Conservation (phyloP, 1,284 basidiomycete genomes). For the Gymnopus androsaceus region DNA sequence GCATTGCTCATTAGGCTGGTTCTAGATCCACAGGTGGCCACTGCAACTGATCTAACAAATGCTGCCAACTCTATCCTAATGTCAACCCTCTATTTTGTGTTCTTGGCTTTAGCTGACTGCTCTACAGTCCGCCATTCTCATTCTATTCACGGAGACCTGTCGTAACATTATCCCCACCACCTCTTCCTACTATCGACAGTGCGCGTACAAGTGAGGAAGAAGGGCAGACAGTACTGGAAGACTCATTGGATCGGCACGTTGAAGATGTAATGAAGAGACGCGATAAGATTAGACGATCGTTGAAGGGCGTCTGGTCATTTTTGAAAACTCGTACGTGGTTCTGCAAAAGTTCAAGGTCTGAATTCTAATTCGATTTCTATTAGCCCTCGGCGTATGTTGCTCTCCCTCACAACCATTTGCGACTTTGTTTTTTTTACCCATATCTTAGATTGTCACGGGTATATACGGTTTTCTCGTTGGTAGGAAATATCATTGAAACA, state of each 20-base stretch:
- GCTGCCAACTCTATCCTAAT: conserved; percentile 79
- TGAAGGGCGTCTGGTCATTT: conserved; percentile 81
- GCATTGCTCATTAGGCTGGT: background rate
- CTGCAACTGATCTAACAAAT: conserved; percentile 72
- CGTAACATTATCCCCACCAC: conserved; percentile 52
- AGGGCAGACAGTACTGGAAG: conserved; percentile 40
- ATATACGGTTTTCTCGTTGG: conserved; percentile 82
- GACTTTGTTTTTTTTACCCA: background rate
- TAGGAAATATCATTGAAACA: conserved; percentile 34
- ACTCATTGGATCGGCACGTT: conserved; percentile 78
- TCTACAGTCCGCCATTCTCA: conserved; percentile 59
- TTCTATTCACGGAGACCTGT: conserved; percentile 72
- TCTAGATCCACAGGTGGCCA: conserved; percentile 73
- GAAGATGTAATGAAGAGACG: conserved; percentile 73
- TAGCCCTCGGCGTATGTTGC: conserved; percentile 59
- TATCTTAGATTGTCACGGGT: conserved; percentile 61
- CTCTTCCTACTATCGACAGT: conserved; percentile 27
- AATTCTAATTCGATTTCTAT: conserved; percentile 4
- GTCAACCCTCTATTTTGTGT: conserved; percentile 31
- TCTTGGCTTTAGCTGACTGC: conserved; percentile 11
- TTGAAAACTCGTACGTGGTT: conserved; percentile 71
- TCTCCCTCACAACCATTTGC: conserved; percentile 3
- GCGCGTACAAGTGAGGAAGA: conserved; percentile 26
- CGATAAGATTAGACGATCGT: conserved; percentile 60
- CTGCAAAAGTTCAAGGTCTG: background rate